These are phyloP conservation scores for Pseudozyma thailandica DNA, from an alignment of 1,284 basidiomycete species.

Conservation along the genomic window DNA sequence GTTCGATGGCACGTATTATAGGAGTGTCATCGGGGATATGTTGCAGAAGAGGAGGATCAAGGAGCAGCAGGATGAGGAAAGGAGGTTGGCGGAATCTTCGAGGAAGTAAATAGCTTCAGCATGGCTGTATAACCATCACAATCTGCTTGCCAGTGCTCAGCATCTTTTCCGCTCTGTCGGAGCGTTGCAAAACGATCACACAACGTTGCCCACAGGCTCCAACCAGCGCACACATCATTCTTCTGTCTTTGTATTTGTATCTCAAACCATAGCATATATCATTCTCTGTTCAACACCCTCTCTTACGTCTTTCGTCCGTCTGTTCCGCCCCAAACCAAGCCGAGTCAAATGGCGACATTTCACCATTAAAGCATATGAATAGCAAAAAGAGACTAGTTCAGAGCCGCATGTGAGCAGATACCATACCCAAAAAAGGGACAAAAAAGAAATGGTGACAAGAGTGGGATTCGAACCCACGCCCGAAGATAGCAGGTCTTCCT, in stretches of 20 bases:
- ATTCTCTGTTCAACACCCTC: background rate
- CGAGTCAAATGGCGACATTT: too few relatives aligned
- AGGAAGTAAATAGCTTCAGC: conserved; percentile 1
- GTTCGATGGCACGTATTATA: conserved; percentile 61
- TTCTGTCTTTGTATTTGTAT: background rate
- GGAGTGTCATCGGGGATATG: conserved; percentile 54
- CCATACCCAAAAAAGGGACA: background rate
- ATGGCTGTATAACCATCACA: too few relatives aligned
- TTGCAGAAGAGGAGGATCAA: conserved; percentile 44
- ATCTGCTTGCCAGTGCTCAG: too few relatives aligned
- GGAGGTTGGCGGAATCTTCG: conserved; percentile 15
- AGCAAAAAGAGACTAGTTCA: background rate
- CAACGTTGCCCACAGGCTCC: too few relatives aligned
- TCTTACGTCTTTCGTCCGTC: background rate
- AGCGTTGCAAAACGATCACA: too few relatives aligned
- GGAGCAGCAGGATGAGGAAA: conserved; percentile 45
- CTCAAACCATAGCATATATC: background rate
- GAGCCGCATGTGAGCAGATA: background rate
- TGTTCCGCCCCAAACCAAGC: too few relatives aligned
- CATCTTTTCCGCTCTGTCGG: too few relatives aligned
- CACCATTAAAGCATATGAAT: too few relatives aligned
- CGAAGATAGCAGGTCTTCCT: conserved; percentile 58
- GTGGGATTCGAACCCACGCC: conserved; percentile 68
- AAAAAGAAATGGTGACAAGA: conserved; percentile 56
- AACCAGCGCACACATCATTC: background rate